Conservation (phyloP, 176 grass and related monocot species). For the Bromus sterilis region DNA sequence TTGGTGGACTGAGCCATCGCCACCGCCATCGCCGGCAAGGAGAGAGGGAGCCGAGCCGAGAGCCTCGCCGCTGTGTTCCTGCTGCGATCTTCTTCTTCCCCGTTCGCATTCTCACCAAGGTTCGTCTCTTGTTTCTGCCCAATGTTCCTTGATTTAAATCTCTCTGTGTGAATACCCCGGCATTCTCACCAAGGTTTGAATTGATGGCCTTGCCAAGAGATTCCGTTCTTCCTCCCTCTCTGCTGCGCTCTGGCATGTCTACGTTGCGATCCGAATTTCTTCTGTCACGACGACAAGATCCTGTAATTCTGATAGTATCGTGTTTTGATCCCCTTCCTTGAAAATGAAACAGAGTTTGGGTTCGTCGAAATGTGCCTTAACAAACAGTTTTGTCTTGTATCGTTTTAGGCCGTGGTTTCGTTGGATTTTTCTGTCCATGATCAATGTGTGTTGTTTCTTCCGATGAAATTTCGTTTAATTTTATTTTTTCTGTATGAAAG, state of each 20-base stretch:
- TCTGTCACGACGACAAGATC: neutral
- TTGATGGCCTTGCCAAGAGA: neutral
- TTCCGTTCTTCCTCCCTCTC: neutral
- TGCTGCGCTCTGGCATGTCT: neutral
- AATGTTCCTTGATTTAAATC: neutral
- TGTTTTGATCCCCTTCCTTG: neutral
- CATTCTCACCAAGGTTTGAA: neutral
- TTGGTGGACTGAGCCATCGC: constrained; percentile 16
- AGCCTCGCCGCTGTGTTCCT: too few relatives aligned
- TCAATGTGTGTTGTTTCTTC: neutral
- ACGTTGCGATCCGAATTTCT: neutral
- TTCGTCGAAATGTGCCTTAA: neutral
- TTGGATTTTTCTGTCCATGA: neutral
- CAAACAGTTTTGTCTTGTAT: neutral
- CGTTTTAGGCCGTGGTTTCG: neutral
- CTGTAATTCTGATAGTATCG: neutral
- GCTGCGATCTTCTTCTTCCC: too few relatives aligned
- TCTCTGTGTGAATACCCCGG: neutral
- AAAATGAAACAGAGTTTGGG: neutral
- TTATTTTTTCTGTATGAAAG: neutral
- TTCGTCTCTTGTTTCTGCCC: neutral
- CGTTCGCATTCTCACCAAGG: neutral
- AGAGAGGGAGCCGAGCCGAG: neutral
- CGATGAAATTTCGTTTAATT: neutral
- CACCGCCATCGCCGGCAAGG: neutral